These are phyloP conservation scores for Candida pseudofarinosa DNA, from an alignment of 805 yeast species.

Conservation along the genomic window DNA sequence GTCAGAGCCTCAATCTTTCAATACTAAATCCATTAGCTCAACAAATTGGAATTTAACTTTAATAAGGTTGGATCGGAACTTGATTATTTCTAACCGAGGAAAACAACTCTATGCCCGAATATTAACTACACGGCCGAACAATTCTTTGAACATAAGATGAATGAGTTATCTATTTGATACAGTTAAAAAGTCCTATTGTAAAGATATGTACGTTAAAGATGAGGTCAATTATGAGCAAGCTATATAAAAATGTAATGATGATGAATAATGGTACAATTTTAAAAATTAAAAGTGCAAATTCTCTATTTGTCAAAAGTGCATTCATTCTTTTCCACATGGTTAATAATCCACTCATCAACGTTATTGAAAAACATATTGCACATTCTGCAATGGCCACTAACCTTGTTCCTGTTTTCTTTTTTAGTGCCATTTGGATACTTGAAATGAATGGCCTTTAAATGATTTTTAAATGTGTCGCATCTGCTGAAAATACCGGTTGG, in stretches of 20 bases:
- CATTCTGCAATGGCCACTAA: conserved; percentile 71
- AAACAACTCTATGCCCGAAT: too few relatives aligned
- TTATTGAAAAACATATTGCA: conserved; percentile 63
- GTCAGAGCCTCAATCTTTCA: too few relatives aligned
- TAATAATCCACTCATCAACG: conserved; percentile 75
- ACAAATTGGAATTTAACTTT: too few relatives aligned
- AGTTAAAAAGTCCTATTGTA: background rate
- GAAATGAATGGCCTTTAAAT: conserved; percentile 84
- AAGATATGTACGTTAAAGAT: too few relatives aligned
- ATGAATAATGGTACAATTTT: background rate
- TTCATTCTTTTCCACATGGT: conserved; percentile 58
- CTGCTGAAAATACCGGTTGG: conserved; percentile 81
- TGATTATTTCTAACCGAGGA: too few relatives aligned
- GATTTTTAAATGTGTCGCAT: conserved; percentile 90
- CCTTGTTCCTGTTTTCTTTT: conserved; percentile 66
- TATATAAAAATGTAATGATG: background rate
- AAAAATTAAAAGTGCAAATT: background rate
- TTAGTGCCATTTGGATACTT: conserved; percentile 84
- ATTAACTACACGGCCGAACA: too few relatives aligned
- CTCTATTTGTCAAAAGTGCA: conserved; percentile 24
- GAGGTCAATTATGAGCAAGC: too few relatives aligned
- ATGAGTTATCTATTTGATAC: background rate
- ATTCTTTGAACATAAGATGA: too few relatives aligned
- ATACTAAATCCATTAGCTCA: too few relatives aligned
- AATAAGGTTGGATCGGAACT: too few relatives aligned